Conservation (phyloP, 257 asterid species). For the Rauvolfia tetraphylla region DNA sequence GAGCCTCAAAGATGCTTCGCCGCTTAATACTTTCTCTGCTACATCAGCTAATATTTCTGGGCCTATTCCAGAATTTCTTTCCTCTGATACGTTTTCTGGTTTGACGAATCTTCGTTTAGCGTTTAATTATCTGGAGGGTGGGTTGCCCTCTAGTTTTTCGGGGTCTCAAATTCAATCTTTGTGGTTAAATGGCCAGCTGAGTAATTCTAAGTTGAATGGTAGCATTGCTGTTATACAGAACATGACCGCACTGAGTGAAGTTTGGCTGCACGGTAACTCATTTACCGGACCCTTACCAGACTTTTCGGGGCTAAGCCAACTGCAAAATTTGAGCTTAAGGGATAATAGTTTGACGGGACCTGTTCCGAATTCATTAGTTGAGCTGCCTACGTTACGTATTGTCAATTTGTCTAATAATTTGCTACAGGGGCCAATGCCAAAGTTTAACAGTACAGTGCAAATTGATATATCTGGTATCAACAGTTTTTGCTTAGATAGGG, state of each 20-base stretch:
- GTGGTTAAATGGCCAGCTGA: constrained; percentile 62
- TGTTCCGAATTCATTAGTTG: constrained; percentile 53
- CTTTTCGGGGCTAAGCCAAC: constrained; percentile 34
- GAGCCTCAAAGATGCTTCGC: constrained; percentile 37
- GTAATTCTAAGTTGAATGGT: constrained; percentile 48
- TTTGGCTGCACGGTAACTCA: constrained; percentile 60
- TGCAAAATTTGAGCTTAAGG: constrained; percentile 53
- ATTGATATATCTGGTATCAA: constrained; percentile 34
- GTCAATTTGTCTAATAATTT: constrained; percentile 68
- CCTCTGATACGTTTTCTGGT: constrained; percentile 37
- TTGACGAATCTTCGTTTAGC: constrained; percentile 41
- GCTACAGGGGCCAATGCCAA: constrained; percentile 70
- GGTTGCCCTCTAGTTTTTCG: constrained; percentile 50
- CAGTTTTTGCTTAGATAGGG: constrained; percentile 50
- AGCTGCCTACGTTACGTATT: constrained; percentile 30
- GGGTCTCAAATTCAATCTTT: constrained; percentile 45
- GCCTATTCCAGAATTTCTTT: constrained; percentile 53
- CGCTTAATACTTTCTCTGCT: constrained; percentile 56
- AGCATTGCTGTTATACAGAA: constrained; percentile 44
- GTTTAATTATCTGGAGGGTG: constrained; percentile 57
- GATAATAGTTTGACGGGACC: constrained; percentile 66
- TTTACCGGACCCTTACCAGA: constrained; percentile 68
- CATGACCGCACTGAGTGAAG: constrained; percentile 47
- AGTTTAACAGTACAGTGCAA: constrained; percentile 31
- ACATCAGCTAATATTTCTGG: constrained; percentile 48